Evolutionary conservation across 106 monocot genomes (phyloP), one percentile per base, ranked within the genome.

Genomic region (Allium sativum): DNA sequence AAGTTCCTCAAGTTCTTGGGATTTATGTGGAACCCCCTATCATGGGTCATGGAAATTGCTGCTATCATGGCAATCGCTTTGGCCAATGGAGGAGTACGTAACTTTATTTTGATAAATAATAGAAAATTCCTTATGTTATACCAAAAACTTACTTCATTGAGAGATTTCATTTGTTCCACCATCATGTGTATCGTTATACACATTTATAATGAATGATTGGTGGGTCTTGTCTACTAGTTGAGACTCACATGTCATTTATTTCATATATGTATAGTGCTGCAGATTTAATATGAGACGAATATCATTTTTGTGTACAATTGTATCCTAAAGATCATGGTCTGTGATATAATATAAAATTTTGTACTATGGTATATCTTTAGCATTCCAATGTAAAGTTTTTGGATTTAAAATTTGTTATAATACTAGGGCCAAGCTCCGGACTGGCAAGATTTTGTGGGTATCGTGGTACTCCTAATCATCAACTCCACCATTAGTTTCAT

Each of bases 401-500:
- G n/a, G n/a, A n/a, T 31, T 31, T 5, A 31, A 31, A 31, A 3
- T 0, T 31, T 31, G 31, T 5, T 31, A 31, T 31, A 31, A 31
- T 57, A 9, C 2, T 44, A 62, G 62, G 62, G 62, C 8, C 45
- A 62, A 22, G 15, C 62, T 47, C 47, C 62, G 22, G 62, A 62
- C 15, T 62, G 62, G 62, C 62, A 46, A 48, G 62, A 62, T n/a
- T 62, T 62, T 48, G 62, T 62, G 20, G 62, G 62, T 6, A 62
- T 62, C 7, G 62, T 62, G 1, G 62, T 62, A 0, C 62, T 62
- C 62, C 70, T 79, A 12, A 11, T 80, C 63, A 80, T 84, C 65
- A 84, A 84, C 71, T 80, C 84, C 43, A 84, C 84, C 43, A 84
- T 84, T 69, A 73, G 73, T 50, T 84, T 84, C 69, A 71, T 84